Evolutionary conservation across 345 rosid genomes (phyloP), one percentile per base, ranked within the genome.

Genomic region (Gossypium australe): DNA sequence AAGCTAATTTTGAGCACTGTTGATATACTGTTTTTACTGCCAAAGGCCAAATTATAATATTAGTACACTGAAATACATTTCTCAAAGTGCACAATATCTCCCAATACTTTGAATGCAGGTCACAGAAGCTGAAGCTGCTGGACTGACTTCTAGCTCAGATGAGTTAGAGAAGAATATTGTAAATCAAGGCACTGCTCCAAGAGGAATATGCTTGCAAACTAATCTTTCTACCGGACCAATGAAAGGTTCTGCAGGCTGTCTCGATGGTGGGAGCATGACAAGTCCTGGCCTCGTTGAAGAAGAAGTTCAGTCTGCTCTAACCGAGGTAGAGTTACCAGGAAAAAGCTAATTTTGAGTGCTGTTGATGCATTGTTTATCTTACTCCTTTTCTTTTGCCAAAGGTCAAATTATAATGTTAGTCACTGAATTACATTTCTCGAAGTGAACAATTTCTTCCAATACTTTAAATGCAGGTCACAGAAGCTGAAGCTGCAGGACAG

Each of bases 101-200:
- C 17, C 18, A 45, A 53, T 41, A 76, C n/a, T 29, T 75, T 25
- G 7, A 48, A 48, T 78, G 82, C 86, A 86, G 92, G 80, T 59
- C 44, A 20, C 17, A 38, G 77, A 81, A 68, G 71, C 59, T 67
- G 41, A 81, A 68, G 68, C 62, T 75, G 24, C 29, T 20, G 62
- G 14, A 22, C 29, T 20, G 9, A 57, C 62, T 57, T 57, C 62
- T 57, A 57, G 29, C 16, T 22, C 62, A 10, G 62, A 57, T 20
- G 62, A 57, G 62, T 57, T 4, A 24, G 60, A 56, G 25, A 56
- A 56, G 41, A 34, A 65, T 65, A 43, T 78, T 20, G 59, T 9
- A 38, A 2, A n/a, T 75, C 94, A 88, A 72, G 96, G 93, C 60
- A 90, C 84, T 71, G 94, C 94, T 78, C 78, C 80, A 43, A 85